A percentile compares a stretch with the other conserved stretches of the same genome.
Conservation (phyloP, 1,139 yeast species). For the Blastobotrys indianensis region DNA sequence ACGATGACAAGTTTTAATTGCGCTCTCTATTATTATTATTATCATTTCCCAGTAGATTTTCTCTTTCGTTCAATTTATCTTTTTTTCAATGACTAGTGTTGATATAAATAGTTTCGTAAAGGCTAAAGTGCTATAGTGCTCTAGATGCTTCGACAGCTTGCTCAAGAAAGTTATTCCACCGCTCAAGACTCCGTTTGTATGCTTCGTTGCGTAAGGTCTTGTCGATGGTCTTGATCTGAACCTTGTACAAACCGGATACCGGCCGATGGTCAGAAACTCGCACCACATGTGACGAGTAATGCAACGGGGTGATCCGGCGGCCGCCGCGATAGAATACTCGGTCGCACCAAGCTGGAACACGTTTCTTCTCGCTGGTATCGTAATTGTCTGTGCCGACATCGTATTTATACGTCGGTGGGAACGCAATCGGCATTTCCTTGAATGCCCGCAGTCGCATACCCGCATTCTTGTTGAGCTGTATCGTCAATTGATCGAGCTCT, state of each 20-base stretch:
- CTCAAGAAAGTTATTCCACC: slow-evolving; percentile 23
- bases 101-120: background rate
- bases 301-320: slow-evolving; percentile 23
- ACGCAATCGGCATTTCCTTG: slow-evolving; percentile 68
- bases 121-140: background rate
- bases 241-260: slow-evolving; percentile 66
- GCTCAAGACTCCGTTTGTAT: slow-evolving; percentile 36
- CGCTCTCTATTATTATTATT: too few relatives aligned
- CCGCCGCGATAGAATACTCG: slow-evolving; percentile 63
- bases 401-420: slow-evolving; percentile 88
- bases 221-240: slow-evolving; percentile 62
- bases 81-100: slow-evolving; percentile 23
- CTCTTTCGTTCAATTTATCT: too few relatives aligned
- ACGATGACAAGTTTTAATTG: slow-evolving; percentile 9
- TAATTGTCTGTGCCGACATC: slow-evolving; percentile 74
- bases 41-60: too few relatives aligned
- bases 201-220: slow-evolving; percentile 47
- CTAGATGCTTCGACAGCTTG: slow-evolving; percentile 14
- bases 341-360: slow-evolving; percentile 98
- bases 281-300: slow-evolving; percentile 24
- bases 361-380: slow-evolving; percentile 83
- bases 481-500: slow-evolving; percentile 68
- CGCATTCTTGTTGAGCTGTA: slow-evolving; percentile 66
- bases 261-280: slow-evolving; percentile 86
- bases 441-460: slow-evolving; percentile 58